A percentile compares a stretch with the other conserved stretches of the same genome.
phyloP scores from a whole-genome alignment of 148 eudicot species.

The Cornus kousa region DNA sequence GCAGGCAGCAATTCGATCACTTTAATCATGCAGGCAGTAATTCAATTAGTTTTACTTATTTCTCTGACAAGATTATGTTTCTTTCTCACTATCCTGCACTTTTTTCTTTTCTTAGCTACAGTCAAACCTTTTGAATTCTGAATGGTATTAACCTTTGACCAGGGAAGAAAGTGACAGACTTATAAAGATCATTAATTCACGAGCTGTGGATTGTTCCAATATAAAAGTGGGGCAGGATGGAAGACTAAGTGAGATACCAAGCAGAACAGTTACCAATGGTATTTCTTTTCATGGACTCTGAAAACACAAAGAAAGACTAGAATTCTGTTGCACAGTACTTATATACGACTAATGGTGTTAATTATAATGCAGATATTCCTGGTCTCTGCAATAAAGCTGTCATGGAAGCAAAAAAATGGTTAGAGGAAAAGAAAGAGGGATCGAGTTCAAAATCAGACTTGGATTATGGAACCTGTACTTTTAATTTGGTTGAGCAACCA shows the following conservation, averaged over 20 bases:
- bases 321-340: neutral
- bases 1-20: neutral
- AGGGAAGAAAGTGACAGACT: conserved; percentile 81
- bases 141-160: conserved; percentile 28
- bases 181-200: conserved; percentile 57
- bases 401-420: conserved; percentile 81
- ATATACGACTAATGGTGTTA: neutral
- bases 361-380: conserved; percentile 32
- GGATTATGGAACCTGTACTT: conserved; percentile 29
- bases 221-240: conserved; percentile 21
- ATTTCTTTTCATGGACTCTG: conserved; percentile 1
- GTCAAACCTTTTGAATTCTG: conserved; percentile 13
- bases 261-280: conserved; percentile 26
- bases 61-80: neutral
- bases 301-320: neutral
- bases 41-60: neutral
- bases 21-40: neutral
- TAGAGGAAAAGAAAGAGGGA: conserved; percentile 62
- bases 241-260: conserved; percentile 17
- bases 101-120: neutral
- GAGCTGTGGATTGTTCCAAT: conserved; percentile 34
- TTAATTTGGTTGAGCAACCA: conserved; percentile 29
- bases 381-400: conserved; percentile 51
- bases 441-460: conserved; percentile 41
- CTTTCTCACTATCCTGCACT: neutral